A percentile compares a stretch with the other conserved stretches of the same genome.
Evolutionary conservation across 1,139 yeast species (phyloP).

Genomic region (Pichia sp.): DNA sequence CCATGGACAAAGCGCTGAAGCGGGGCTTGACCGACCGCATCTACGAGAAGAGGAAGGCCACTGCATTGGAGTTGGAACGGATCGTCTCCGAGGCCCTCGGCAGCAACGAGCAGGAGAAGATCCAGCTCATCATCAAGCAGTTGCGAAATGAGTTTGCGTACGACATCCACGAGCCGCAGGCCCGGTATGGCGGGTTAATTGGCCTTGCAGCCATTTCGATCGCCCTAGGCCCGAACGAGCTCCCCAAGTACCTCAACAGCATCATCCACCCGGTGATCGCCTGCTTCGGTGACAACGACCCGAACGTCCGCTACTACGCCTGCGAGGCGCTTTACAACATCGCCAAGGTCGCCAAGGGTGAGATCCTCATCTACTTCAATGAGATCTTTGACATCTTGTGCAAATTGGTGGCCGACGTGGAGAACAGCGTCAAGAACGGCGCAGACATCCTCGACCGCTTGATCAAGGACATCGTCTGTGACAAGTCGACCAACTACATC

Average conservation of each 20-base stretch:
- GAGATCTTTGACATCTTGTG: conserved; percentile 93
- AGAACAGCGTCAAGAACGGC: conserved; percentile 89
- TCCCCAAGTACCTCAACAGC: conserved; percentile 70
- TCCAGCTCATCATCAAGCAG: conserved; percentile 64
- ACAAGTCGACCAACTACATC: conserved; percentile 86
- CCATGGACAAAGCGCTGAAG: conserved; percentile 62
- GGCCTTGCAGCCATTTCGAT: conserved; percentile 76
- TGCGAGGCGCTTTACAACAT: conserved; percentile 95
- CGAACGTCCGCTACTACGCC: conserved; percentile 92
- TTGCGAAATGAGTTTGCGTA: conserved; percentile 67
- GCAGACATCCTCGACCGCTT: conserved; percentile 90
- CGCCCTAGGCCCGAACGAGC: conserved; percentile 68
- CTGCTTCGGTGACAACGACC: conserved; percentile 95
- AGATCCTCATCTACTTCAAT: conserved; percentile 82
- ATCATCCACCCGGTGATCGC: conserved; percentile 92
- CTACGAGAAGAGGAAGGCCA: conserved; percentile 90
- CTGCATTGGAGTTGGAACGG: conserved; percentile 86
- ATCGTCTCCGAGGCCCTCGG: conserved; percentile 68
- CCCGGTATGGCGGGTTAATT: conserved; percentile 70
- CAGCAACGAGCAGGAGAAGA: conserved; percentile 62
- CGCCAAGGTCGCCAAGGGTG: conserved; percentile 96
- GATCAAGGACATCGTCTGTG: conserved; percentile 92
- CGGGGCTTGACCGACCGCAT: conserved; percentile 86
- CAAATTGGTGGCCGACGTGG: conserved; percentile 85
- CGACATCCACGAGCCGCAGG: conserved; percentile 72